These are phyloP conservation scores for Arabidopsis arenosa DNA, from an alignment of 345 rosid genomes.

Conservation along the genomic window DNA sequence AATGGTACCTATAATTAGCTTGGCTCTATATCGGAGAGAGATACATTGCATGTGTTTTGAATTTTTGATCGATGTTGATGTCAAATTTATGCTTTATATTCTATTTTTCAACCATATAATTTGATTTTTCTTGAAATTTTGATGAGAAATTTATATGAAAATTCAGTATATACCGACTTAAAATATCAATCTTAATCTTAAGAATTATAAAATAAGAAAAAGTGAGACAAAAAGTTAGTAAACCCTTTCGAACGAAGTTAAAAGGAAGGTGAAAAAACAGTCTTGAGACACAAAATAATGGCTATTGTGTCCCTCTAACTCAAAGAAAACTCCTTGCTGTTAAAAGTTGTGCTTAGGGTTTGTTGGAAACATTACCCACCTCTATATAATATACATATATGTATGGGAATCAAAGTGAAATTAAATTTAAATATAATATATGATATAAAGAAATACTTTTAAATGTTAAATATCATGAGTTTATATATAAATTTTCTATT, in stretches of 20 bases:
- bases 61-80: neutral
- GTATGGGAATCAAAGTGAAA: neutral
- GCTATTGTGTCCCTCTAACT: conserved; percentile 41
- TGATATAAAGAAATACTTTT: neutral
- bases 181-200: neutral
- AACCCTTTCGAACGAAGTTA: conserved; percentile 40
- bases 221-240: conserved; percentile 39
- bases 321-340: conserved; percentile 34
- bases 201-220: neutral
- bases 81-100: neutral
- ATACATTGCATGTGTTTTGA: conserved; percentile 22
- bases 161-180: neutral
- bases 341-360: conserved; percentile 43
- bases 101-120: neutral
- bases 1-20: conserved; percentile 22
- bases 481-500: neutral
- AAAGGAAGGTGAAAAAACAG: conserved; percentile 23
- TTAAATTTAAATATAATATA: neutral
- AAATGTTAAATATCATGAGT: neutral
- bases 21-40: neutral
- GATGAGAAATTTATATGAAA: neutral
- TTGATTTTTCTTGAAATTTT: neutral
- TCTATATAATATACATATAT: neutral
- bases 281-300: conserved; percentile 46
- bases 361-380: conserved; percentile 47